Evolutionary conservation across 176 grass and related monocot genomes (phyloP).

Genomic region (Oryza rufipogon): DNA sequence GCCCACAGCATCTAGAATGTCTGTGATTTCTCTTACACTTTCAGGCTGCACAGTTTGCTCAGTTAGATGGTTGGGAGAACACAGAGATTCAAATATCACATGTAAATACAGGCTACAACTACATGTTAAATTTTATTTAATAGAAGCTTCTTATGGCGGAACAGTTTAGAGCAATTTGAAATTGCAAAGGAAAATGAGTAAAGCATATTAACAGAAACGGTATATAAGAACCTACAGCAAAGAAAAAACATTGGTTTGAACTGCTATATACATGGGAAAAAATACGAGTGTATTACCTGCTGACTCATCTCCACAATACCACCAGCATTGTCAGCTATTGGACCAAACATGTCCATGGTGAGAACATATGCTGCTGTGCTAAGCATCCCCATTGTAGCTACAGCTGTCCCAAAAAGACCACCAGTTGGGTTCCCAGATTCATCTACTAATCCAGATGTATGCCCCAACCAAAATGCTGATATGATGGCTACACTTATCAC

Average conservation of each 20-base stretch:
- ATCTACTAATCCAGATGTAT: conserved; percentile 86
- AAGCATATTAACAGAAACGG: conserved; percentile 7
- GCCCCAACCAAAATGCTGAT: conserved; percentile 86
- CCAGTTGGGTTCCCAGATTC: conserved; percentile 82
- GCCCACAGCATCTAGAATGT: conserved; percentile 95
- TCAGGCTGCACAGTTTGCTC: conserved; percentile 71
- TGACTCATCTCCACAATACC: conserved; percentile 99
- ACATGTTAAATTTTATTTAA: conserved; percentile 5
- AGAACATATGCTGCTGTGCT: conserved; percentile 99
- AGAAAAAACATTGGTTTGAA: neutral
- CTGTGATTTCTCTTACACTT: conserved; percentile 98
- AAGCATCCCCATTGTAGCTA: conserved; percentile 99
- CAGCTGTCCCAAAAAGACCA: conserved; percentile 96
- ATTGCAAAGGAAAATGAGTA: neutral
- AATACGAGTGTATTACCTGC: conserved; percentile 57
- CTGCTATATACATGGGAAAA: conserved; percentile 25
- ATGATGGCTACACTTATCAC: conserved; percentile 94
- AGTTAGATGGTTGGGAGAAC: conserved; percentile 6
- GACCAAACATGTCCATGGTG: conserved; percentile 99
- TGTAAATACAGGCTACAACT: conserved; percentile 20
- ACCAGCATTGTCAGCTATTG: conserved; percentile 98
- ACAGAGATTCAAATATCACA: neutral
- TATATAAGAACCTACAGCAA: conserved; percentile 4
- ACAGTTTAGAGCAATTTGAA: neutral
- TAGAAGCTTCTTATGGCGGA: neutral